Percentiles rank a stretch among this genome's conserved stretches.
These are phyloP conservation scores for Xylaria sp. DNA, from an alignment of 2,329 filamentous ascomycete genomes.

Conservation along the genomic window DNA sequence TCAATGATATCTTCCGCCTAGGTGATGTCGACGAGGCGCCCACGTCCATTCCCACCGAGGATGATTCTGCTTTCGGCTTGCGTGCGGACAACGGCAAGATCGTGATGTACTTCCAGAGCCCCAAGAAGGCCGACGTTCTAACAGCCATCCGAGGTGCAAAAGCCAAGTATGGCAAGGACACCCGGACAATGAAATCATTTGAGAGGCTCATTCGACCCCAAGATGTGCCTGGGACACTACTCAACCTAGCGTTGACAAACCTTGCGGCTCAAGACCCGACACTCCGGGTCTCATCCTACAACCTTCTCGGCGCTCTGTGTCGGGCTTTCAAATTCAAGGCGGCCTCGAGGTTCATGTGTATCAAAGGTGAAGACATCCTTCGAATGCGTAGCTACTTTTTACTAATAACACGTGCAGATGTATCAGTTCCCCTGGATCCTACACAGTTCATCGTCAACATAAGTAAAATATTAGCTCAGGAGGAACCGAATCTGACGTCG, in stretches of 20 bases:
- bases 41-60: conserved; percentile 65
- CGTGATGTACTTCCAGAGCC: conserved; percentile 72
- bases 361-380: conserved; percentile 52
- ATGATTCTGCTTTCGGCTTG: conserved; percentile 68
- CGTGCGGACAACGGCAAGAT: conserved; percentile 71
- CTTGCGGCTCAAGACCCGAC: conserved; percentile 63
- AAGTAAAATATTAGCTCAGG: conserved; percentile 63
- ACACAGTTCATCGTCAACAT: conserved; percentile 67
- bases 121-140: conserved; percentile 64
- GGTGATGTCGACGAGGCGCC: conserved; percentile 69
- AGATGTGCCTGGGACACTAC: conserved; percentile 69
- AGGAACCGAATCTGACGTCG: conserved; percentile 68
- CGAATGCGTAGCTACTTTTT: not conserved
- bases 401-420: conserved; percentile 46
- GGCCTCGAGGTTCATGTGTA: conserved; percentile 62
- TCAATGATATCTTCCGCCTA: conserved; percentile 72
- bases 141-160: conserved; percentile 66
- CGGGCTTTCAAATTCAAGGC: conserved; percentile 69
- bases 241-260: conserved; percentile 70
- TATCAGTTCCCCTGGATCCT: conserved; percentile 65
- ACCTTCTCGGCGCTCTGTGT: conserved; percentile 67
- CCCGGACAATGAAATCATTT: conserved; percentile 60
- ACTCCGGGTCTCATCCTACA: conserved; percentile 67
- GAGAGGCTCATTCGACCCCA: conserved; percentile 70
- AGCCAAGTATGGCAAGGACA: conserved; percentile 66